phyloP scores from a whole-genome alignment of 768 basidiomycete genomes.

The Pleurotus citrinopileatus region DNA sequence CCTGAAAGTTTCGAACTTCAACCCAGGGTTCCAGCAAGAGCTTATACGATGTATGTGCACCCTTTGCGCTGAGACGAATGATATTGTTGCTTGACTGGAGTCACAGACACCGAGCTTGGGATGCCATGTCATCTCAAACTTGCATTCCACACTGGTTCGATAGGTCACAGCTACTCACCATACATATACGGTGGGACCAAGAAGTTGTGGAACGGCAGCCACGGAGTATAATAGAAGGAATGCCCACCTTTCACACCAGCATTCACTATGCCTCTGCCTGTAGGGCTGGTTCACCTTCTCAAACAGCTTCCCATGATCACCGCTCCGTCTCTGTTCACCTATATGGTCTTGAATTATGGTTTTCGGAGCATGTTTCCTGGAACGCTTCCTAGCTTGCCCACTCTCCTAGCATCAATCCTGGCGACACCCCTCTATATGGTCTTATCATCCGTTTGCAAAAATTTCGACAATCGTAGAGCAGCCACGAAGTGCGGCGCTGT shows the following conservation, averaged over 20 bases:
- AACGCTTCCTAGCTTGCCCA: neutral
- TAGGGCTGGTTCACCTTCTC: constrained; percentile 4
- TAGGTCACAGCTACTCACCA: no score
- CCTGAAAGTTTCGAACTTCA: no score
- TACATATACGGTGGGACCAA: no score
- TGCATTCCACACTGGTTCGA: no score
- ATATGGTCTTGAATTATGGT: neutral
- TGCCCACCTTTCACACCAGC: neutral
- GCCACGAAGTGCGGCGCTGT: constrained; percentile 32
- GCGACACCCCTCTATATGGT: constrained; percentile 13
- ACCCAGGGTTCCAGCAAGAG: no score
- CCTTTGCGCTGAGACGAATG: no score
- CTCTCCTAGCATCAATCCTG: neutral
- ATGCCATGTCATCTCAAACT: no score
- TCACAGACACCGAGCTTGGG: no score
- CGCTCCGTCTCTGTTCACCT: constrained; percentile 1
- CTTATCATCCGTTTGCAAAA: constrained; percentile 14
- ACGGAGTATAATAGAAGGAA: neutral
- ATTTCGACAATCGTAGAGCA: constrained; percentile 18
- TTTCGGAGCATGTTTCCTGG: neutral
- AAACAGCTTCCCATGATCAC: neutral
- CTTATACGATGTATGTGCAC: no score
- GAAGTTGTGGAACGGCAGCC: no score
- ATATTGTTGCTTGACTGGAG: no score
- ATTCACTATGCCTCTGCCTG: neutral